Percentiles rank a stretch among this genome's conserved stretches.
phyloP scores from a whole-genome alignment of 805 yeast genomes.

The Myxozyma mucilagina region DNA sequence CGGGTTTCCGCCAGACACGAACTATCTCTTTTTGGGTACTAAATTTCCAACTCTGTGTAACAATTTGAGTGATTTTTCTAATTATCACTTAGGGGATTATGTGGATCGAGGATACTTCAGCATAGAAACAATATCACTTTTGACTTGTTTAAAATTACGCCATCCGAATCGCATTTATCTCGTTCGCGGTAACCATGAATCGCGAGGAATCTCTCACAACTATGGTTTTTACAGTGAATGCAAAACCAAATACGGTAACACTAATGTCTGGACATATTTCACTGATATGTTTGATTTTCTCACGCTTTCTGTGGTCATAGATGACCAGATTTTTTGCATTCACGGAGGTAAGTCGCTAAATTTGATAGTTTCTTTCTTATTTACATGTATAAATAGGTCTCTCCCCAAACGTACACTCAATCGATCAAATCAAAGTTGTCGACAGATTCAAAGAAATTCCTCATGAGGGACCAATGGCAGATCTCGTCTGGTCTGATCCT shows the following conservation, averaged over 20 bases:
- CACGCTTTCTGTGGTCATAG: conserved; percentile 85
- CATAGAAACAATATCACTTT: conserved; percentile 84
- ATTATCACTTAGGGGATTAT: conserved; percentile 61
- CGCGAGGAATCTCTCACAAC: conserved; percentile 93
- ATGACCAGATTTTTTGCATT: conserved; percentile 85
- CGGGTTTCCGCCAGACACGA: conserved; percentile 89
- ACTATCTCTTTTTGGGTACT: conserved; percentile 74
- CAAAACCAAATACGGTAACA: conserved; percentile 78
- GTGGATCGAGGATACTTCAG: conserved; percentile 95
- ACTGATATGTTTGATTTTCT: conserved; percentile 92
- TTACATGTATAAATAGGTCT: conserved; percentile 40
- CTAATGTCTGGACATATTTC: conserved; percentile 80
- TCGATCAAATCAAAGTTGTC: conserved; percentile 86
- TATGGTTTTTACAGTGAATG: conserved; percentile 98
- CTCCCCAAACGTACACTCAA: conserved; percentile 90
- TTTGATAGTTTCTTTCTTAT: background rate
- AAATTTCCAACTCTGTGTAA: background rate
- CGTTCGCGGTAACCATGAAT: conserved; percentile 94
- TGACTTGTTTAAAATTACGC: conserved; percentile 79
- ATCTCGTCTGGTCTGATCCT: conserved; percentile 97
- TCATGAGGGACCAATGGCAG: conserved; percentile 99
- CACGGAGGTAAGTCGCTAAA: conserved; percentile 73
- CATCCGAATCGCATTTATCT: conserved; percentile 82
- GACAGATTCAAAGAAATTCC: conserved; percentile 95
- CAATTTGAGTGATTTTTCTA: background rate